A percentile compares a stretch with the other conserved stretches of the same genome.
phyloP scores from a whole-genome alignment of 345 rosid genomes.

The Arabidopsis arenosa region DNA sequence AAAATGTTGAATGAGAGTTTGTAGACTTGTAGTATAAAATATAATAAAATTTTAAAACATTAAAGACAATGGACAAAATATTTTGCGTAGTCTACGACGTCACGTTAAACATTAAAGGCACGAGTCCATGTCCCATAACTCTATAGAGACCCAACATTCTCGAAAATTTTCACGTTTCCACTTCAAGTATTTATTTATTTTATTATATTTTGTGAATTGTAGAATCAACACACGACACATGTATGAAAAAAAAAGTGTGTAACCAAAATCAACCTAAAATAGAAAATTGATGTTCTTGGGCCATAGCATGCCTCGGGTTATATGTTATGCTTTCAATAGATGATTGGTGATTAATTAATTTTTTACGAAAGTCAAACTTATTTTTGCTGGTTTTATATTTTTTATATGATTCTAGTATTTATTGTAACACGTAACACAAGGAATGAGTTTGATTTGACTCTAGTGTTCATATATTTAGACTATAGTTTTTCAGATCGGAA shows the following conservation, averaged over 20 bases:
- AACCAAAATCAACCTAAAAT: background rate
- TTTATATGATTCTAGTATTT: slow-evolving; percentile 22
- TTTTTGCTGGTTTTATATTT: background rate
- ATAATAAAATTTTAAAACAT: no score
- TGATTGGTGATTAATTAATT: slow-evolving; percentile 41
- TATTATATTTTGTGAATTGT: slow-evolving; percentile 21
- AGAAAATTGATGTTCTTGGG: slow-evolving; percentile 40
- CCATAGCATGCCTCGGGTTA: slow-evolving; percentile 46
- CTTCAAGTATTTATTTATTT: background rate
- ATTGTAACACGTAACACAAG: slow-evolving; percentile 21
- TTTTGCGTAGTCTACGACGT: slow-evolving; percentile 49
- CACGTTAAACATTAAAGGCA: slow-evolving; percentile 46
- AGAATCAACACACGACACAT: slow-evolving; percentile 34
- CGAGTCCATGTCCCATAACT: slow-evolving; percentile 20
- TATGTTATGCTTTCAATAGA: slow-evolving; percentile 40
- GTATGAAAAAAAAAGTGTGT: slow-evolving; percentile 15
- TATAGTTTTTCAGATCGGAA: background rate
- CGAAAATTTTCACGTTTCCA: slow-evolving; percentile 24
- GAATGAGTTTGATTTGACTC: slow-evolving; percentile 30
- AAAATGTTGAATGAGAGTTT: no score
- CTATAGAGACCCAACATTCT: slow-evolving; percentile 26
- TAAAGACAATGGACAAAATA: slow-evolving; percentile 27
- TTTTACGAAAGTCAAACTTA: slow-evolving; percentile 40
- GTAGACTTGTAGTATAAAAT: no score
- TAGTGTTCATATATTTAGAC: background rate